Evolutionary conservation across 352 stramenopile species (phyloP).

Genomic region (Phytophthora pisi): DNA sequence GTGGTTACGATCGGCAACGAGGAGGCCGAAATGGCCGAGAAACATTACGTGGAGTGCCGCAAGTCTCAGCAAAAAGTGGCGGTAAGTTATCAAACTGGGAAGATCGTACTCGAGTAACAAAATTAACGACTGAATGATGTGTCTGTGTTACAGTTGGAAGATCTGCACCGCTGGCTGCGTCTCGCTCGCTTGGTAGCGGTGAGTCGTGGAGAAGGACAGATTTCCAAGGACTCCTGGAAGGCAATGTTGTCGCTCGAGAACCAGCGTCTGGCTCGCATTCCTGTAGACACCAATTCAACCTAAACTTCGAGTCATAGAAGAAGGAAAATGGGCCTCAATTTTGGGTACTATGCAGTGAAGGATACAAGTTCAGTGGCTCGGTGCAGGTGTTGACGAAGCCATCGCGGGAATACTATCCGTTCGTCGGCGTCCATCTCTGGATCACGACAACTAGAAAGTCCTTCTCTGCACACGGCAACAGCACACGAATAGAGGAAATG

Average conservation of each 20-base stretch:
- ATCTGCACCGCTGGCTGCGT: conserved; percentile 80
- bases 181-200: conserved; percentile 73
- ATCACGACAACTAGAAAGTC: conserved; percentile 96
- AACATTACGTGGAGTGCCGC: conserved; percentile 77
- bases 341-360: conserved; percentile 18
- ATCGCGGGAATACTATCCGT: conserved; percentile 13
- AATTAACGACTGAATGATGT: not conserved
- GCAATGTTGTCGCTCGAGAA: conserved; percentile 65
- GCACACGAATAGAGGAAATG: not conserved
- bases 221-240: conserved; percentile 59
- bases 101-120: not conserved
- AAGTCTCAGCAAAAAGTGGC: conserved; percentile 72
- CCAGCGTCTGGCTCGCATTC: conserved; percentile 41
- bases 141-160: conserved; percentile 53
- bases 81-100: conserved; percentile 41
- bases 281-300: conserved; percentile 9
- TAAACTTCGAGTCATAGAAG: conserved; percentile 15
- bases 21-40: conserved; percentile 75
- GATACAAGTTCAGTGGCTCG: conserved; percentile 12
- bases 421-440: conserved; percentile 89
- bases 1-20: conserved; percentile 72
- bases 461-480: conserved; percentile 55
- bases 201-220: conserved; percentile 58
- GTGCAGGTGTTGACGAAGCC: not conserved
- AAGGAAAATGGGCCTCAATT: conserved; percentile 20